Evolutionary conservation across 192 early-diverging fungal species (phyloP), one percentile per base, ranked within the genome.

Genomic region (Mortierella alpina): DNA sequence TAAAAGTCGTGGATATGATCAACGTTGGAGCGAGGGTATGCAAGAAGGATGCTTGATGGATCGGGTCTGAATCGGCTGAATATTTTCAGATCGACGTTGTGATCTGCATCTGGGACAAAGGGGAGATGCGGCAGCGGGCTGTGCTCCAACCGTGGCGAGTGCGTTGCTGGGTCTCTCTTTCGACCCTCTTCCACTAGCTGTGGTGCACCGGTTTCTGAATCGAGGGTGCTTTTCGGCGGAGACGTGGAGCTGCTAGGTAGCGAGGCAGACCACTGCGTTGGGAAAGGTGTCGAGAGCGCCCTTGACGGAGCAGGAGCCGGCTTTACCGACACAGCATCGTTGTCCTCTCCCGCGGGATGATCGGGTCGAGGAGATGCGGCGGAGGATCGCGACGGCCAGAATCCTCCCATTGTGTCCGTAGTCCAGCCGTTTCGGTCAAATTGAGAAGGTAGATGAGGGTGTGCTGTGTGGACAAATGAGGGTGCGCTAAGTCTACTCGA

Each of bases 1-100:
- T 72, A 72, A 80, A 80, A 80, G 48, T 80, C 77, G 31, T 80
- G 77, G 44, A 72, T 72, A 53, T 61, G 77, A 44, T 80, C 70
- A 41, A 72, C 65, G 15, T 72, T 68, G 3, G 77, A 62, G 0
- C 77, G 64, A 10, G 77, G 77, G 51, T 80, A 80, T 0, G 58
- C 40, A 5, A 80, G 41, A 2, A 80, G 17, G 42, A 80, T 80
- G 9, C 70, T 72, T 10, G 58, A 68, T 1, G 77, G 77, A 64
- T 80, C 77, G 42, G 77, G 56, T 40, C 54, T 66, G 55, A 63
- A 80, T 20, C 14, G 64, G 10, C 54, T 42, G 2, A 42, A 53
- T 3, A 14, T 3, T 7, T 44, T 80, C 22, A 80, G 45, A 63
- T 49, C 53, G 39, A 70, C 68, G 51, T 79, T 79, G 2, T 62